Evolutionary conservation across 345 rosid species (phyloP).

Genomic region (Ricinus communis): DNA sequence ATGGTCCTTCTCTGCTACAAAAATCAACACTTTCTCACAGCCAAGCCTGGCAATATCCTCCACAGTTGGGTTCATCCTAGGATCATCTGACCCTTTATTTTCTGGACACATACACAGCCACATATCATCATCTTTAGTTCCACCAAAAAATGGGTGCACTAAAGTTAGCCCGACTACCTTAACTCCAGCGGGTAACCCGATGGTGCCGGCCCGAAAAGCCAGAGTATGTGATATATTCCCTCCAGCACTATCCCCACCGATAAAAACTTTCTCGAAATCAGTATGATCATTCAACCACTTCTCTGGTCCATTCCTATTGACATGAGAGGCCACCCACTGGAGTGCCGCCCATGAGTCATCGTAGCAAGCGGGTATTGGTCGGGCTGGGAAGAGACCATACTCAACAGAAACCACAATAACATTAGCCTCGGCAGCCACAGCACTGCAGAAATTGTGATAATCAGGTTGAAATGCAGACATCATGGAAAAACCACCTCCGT

Average conservation of each 20-base stretch:
- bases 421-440: constrained; percentile 8
- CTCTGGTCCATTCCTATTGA: constrained; percentile 8
- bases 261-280: constrained; percentile 18
- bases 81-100: constrained; percentile 38
- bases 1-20: constrained; percentile 42
- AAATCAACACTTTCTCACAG: constrained; percentile 36
- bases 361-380: constrained; percentile 16
- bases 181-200: constrained; percentile 25
- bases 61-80: constrained; percentile 35
- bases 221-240: constrained; percentile 18
- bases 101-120: constrained; percentile 45
- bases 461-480: constrained; percentile 10
- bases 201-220: constrained; percentile 31
- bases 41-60: constrained; percentile 37
- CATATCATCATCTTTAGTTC: constrained; percentile 36
- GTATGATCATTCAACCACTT: constrained; percentile 16
- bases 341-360: constrained; percentile 26
- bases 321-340: constrained; percentile 19
- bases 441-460: constrained; percentile 1
- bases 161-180: constrained; percentile 32
- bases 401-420: constrained; percentile 17
- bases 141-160: constrained; percentile 49
- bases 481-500: constrained; percentile 19
- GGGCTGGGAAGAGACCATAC: constrained; percentile 21
- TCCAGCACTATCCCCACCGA: constrained; percentile 17